Evolutionary conservation across 1,139 yeast genomes (phyloP), one percentile per base, ranked within the genome.

Genomic region (Pichia sp.): DNA sequence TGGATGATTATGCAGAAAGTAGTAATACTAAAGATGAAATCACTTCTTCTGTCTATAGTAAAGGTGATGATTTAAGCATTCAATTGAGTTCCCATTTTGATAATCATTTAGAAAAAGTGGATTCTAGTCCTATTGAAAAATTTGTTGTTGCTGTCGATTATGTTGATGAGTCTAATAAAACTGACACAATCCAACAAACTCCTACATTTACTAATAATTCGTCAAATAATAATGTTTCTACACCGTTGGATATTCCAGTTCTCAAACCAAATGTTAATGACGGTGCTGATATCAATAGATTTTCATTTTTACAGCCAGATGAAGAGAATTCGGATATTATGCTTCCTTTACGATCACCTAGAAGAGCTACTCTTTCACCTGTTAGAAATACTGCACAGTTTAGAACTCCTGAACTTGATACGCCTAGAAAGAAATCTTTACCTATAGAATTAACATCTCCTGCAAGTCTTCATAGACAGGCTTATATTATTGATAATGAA

Each of bases 341-440:
- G 6, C 43, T 48, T 22, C 52, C 53, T 9, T 16, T 43, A 10
- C 44, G 51, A 43, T 50, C 53, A 10, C 53, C 53, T 2, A 39
- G 35, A 25, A 47, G 53, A 35, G 10, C 33, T 2, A 31, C 30
- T 2, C n/a, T 43, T 6, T 41, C 51, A 6, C 50, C 50, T 4
- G 43, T 49, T 9, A 39, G 40, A 35, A 49, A 40, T 18, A 43
- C 52, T 6, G 28, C 49, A 4, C 52, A 49, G 33, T 49, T 43
- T 23, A 38, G 51, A 37, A 49, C 52, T 5, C 52, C 52, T 5
- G 52, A 49, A 20, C 30, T 49, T 5, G 42, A 37, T 14, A 44
- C 52, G 3, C 52, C 52, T 13, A 26, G 36, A 25, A 38, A 46
- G 33, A 35, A 45, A 23, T 4, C 19, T 6, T 30, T 25, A 18